Evolutionary conservation across 2,329 filamentous ascomycete species (phyloP).

Genomic region (Pseudopithomyces maydicus): DNA sequence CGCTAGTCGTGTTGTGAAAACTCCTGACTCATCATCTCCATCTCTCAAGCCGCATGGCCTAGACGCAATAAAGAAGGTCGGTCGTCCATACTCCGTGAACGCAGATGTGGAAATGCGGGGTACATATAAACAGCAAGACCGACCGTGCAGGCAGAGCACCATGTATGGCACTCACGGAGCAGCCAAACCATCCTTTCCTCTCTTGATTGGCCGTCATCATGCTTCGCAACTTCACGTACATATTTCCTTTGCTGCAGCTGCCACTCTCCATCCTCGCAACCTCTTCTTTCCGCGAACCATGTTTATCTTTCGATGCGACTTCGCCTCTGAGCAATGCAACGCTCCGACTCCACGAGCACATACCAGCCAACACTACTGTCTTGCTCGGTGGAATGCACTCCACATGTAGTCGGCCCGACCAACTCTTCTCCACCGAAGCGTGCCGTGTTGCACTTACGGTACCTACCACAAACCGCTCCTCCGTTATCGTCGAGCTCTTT

Average conservation of each 20-base stretch:
- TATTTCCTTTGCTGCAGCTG: not conserved
- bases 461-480: slow-evolving; percentile 44
- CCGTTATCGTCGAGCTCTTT: slow-evolving; percentile 51
- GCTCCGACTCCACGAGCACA: not conserved
- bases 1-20: too few species aligned
- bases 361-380: not conserved
- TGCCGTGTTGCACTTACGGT: slow-evolving; percentile 52
- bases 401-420: slow-evolving; percentile 39
- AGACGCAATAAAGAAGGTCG: not conserved
- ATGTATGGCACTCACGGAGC: not conserved
- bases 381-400: not conserved
- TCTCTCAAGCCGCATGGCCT: not conserved
- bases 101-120: not conserved
- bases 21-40: not conserved
- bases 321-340: not conserved
- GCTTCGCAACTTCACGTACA: not conserved
- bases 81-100: not conserved
- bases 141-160: not conserved
- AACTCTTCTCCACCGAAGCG: slow-evolving; percentile 44
- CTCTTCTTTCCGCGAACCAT: not conserved
- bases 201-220: not conserved
- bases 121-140: not conserved
- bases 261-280: not conserved
- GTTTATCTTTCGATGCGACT: not conserved
- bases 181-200: not conserved